Evolutionary conservation across 805 yeast species (phyloP).

Genomic region (Saccharomycopsis fermentans): DNA sequence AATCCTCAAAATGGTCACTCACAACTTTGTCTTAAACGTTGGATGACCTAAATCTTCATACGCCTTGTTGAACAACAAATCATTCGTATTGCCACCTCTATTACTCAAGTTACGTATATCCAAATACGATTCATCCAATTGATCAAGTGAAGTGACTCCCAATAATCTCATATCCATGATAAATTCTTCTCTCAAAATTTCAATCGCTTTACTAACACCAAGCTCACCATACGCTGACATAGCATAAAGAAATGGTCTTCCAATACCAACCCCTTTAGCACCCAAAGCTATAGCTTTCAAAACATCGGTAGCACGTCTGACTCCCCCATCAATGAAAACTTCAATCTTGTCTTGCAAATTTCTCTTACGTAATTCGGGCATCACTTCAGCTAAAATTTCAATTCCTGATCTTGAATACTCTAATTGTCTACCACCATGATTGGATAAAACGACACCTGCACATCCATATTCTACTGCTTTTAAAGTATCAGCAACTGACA

Average conservation of each 20-base stretch:
- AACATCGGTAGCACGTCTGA: conserved; percentile 58
- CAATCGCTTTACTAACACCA: conserved; percentile 52
- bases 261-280: conserved; percentile 62
- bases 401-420: conserved; percentile 76
- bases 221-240: conserved; percentile 53
- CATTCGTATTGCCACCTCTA: conserved; percentile 33
- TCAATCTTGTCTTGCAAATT: conserved; percentile 43
- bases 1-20: too few relatives aligned
- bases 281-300: conserved; percentile 59
- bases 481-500: conserved; percentile 68
- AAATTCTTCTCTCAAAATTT: conserved; percentile 58
- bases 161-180: conserved; percentile 70
- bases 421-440: conserved; percentile 85
- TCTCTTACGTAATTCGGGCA: conserved; percentile 34
- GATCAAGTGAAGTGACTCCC: conserved; percentile 54
- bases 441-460: conserved; percentile 73
- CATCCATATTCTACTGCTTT: conserved; percentile 62
- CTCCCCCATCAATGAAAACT: conserved; percentile 59
- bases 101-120: conserved; percentile 41
- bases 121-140: conserved; percentile 50
- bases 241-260: conserved; percentile 58
- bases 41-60: conserved; percentile 50
- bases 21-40: conserved; percentile 31
- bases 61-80: conserved; percentile 41
- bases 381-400: conserved; percentile 61